Base-by-base conservation (phyloP, 192 early-diverging fungal species). In the Rhizoclosmatium globosum region DNA sequence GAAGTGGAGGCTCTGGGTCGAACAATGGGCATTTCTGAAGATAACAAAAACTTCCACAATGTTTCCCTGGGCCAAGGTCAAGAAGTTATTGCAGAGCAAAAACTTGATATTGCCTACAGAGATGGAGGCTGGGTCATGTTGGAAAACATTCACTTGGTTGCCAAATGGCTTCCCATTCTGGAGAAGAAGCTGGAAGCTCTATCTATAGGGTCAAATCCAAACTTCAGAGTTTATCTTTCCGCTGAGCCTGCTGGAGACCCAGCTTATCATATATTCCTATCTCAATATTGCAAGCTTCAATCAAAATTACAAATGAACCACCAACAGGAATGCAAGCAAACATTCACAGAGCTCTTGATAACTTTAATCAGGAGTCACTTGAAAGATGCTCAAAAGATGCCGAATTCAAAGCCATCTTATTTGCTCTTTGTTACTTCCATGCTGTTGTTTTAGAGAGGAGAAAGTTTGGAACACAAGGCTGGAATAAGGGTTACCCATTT, bases 311-410 rank as follows among this genome's bases (percentile, higher is more conserved):
- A 17, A 91, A 91, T 81, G 90, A 91, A 74, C 90, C 90, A 1
- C 90, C 90, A 39, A 91, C 90, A 4, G 90, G 90, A 46, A 91
- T 91, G 90, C 89, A 91, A 48, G 90, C 90, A 31, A 91, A 91
- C 76, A 88, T 91, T 47, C 90, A 89, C 77, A 74, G 90, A 60
- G 90, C 90, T 0, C 75, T 91, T n/a, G 90, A 91, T 81, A 91
- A 91, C 77, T 91, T 91, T 70, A 86, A 85, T 2, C 90, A 91
- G 74, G 90, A 91, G 65, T 84, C 85, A 9, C 62, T 91, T 4
- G 90, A 91, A 78, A 60, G 89, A 64, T 91, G 89, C 76, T 91
- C 89, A 4, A 91, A 91, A 74, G 90, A 91, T 74, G 88, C 89
- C 9, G 90, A 91, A 79, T 91, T 90, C 77, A 74, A 83, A 21